A percentile compares a stretch with the other conserved stretches of the same genome.
phyloP scores from a whole-genome alignment of 768 basidiomycete genomes.

The Xerocomellus intermedius region DNA sequence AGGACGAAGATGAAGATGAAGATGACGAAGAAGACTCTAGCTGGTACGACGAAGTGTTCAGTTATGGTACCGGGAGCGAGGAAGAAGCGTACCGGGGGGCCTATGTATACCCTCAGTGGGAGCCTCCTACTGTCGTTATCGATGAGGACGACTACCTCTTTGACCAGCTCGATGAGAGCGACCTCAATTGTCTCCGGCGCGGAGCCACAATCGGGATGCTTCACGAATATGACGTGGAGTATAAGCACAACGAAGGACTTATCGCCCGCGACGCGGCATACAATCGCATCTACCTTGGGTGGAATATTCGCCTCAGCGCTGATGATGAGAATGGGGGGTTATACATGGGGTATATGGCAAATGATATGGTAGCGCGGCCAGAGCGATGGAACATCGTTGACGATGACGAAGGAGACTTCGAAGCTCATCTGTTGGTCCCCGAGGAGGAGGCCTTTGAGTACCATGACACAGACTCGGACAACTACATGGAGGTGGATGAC shows the following conservation, averaged over 20 bases:
- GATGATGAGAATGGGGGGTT: slow-evolving; percentile 41
- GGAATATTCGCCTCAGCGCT: slow-evolving; percentile 55
- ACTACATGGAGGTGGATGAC: slow-evolving; percentile 33
- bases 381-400: slow-evolving; percentile 44
- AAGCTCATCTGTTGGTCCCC: slow-evolving; percentile 40
- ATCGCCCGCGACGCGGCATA: slow-evolving; percentile 42
- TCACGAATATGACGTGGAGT: slow-evolving; percentile 51
- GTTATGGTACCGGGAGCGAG: slow-evolving; percentile 34
- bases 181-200: slow-evolving; percentile 49
- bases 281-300: slow-evolving; percentile 60
- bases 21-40: slow-evolving; percentile 32
- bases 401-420: slow-evolving; percentile 40
- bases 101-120: slow-evolving; percentile 54
- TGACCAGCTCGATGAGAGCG: slow-evolving; percentile 34
- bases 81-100: slow-evolving; percentile 39
- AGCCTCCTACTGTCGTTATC: slow-evolving; percentile 47
- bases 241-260: slow-evolving; percentile 55
- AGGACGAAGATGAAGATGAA: slow-evolving; percentile 29
- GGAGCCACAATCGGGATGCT: slow-evolving; percentile 63
- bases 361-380: slow-evolving; percentile 40
- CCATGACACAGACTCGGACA: slow-evolving; percentile 40
- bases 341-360: slow-evolving; percentile 41
- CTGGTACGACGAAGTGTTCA: slow-evolving; percentile 34
- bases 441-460: slow-evolving; percentile 36
- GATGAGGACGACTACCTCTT: slow-evolving; percentile 35